Conservation (phyloP, 306 rosid species). For the Trifolium fragiferum region DNA sequence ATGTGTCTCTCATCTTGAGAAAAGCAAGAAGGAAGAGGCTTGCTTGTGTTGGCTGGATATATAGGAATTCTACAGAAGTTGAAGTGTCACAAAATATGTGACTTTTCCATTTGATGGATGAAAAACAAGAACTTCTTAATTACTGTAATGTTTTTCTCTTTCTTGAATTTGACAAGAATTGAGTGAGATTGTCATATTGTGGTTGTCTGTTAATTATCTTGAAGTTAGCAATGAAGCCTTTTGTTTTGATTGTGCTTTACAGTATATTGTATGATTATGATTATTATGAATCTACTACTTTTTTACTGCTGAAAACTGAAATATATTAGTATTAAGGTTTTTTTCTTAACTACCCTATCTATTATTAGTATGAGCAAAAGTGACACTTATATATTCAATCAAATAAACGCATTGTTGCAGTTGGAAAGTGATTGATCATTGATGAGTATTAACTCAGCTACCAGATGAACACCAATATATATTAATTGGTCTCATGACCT, state of each 20-base stretch:
- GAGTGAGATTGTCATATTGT: slow-evolving; percentile 22
- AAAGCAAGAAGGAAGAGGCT: slow-evolving; percentile 70
- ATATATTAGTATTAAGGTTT: too few relatives aligned
- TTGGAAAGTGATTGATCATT: slow-evolving; percentile 25
- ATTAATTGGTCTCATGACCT: slow-evolving; percentile 46
- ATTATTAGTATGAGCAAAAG: too few relatives aligned
- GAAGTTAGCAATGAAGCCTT: slow-evolving; percentile 18
- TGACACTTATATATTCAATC: too few relatives aligned
- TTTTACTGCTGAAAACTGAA: too few relatives aligned
- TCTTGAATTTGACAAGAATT: slow-evolving; percentile 3
- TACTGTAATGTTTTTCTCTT: slow-evolving; percentile 8
- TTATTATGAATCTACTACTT: too few relatives aligned
- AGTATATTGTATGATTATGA: neutral
- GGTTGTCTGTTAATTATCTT: slow-evolving; percentile 21
- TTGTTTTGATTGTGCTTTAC: neutral
- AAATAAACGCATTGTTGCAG: neutral
- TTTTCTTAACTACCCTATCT: too few relatives aligned
- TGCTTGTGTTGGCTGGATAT: slow-evolving; percentile 43
- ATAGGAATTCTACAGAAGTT: slow-evolving; percentile 35
- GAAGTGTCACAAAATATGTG: slow-evolving; percentile 50
- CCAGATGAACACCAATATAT: neutral
- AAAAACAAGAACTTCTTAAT: slow-evolving; percentile 3
- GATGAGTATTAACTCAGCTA: slow-evolving; percentile 10
- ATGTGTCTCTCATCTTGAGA: slow-evolving; percentile 73
- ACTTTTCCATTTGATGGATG: slow-evolving; percentile 27